phyloP scores from a whole-genome alignment of 2,329 filamentous ascomycete species.

The Zasmidium angulare region DNA sequence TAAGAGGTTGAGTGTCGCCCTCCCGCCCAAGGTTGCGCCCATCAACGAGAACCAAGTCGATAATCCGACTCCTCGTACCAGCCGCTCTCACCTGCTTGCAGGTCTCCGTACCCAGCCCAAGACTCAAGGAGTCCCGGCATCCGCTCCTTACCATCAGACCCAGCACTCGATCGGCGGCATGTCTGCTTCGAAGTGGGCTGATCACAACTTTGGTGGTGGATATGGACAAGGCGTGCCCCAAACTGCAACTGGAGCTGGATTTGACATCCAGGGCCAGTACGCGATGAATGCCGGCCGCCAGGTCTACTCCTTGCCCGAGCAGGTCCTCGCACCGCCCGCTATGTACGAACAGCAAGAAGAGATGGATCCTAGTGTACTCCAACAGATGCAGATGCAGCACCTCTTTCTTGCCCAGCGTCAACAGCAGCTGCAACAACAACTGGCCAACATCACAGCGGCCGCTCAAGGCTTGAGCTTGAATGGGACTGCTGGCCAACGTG shows the following conservation, averaged over 20 bases:
- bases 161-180: slow-evolving; percentile 48
- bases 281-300: slow-evolving; percentile 51
- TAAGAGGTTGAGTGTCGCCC: slow-evolving; percentile 83
- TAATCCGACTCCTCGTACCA: slow-evolving; percentile 82
- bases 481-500: slow-evolving; percentile 23
- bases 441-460: slow-evolving; percentile 77
- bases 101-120: slow-evolving; percentile 92
- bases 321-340: slow-evolving; percentile 80
- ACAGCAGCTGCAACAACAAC: slow-evolving; percentile 89
- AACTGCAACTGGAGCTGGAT: slow-evolving; percentile 57
- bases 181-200: slow-evolving; percentile 50
- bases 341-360: slow-evolving; percentile 70
- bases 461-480: slow-evolving; percentile 74
- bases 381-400: slow-evolving; percentile 87
- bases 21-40: slow-evolving; percentile 65
- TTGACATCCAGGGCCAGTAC: slow-evolving; percentile 46
- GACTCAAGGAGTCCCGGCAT: slow-evolving; percentile 69
- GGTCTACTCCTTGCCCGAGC: slow-evolving; percentile 73
- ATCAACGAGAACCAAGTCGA: slow-evolving; percentile 68
- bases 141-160: slow-evolving; percentile 60
- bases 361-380: slow-evolving; percentile 83
- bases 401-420: slow-evolving; percentile 91
- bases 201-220: slow-evolving; percentile 41
- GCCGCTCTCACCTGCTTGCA: slow-evolving; percentile 89
- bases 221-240: slow-evolving; percentile 54